phyloP scores from a whole-genome alignment of 148 eudicot species.

The Mesembryanthemum crystallinum region DNA sequence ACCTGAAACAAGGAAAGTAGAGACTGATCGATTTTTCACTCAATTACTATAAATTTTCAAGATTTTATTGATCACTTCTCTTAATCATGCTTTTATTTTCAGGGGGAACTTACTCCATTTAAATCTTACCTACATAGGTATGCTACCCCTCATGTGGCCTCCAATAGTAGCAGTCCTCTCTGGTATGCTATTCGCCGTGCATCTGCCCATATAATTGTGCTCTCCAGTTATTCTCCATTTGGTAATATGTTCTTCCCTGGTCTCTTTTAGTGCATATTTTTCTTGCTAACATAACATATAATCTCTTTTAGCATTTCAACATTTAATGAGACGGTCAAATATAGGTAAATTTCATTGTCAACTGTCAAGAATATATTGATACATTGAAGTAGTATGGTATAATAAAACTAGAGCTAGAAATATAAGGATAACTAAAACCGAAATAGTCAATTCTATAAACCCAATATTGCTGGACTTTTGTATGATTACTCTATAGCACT shows the following conservation, averaged over 20 bases:
- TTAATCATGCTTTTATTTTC: conserved; percentile 1
- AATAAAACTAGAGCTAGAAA: not conserved
- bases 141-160: conserved; percentile 66
- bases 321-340: not conserved
- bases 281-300: not conserved
- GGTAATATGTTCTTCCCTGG: conserved; percentile 40
- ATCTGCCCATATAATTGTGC: conserved; percentile 85
- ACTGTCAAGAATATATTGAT: not conserved
- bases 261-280: not conserved
- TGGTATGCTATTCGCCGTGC: conserved; percentile 91
- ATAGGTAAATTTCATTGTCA: not conserved
- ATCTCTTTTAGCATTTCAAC: not conserved
- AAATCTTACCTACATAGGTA: conserved; percentile 65
- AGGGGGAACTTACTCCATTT: conserved; percentile 75
- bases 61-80: not conserved
- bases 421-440: not conserved
- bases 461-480: not conserved
- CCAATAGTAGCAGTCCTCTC: conserved; percentile 62
- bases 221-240: conserved; percentile 84
- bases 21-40: not conserved
- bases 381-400: not conserved
- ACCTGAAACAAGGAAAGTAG: not conserved
- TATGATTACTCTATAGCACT: not conserved
- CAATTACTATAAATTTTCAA: not conserved
- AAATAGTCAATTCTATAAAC: not conserved